Conservation (phyloP, 345 rosid genomes). For the Alliaria petiolata region DNA sequence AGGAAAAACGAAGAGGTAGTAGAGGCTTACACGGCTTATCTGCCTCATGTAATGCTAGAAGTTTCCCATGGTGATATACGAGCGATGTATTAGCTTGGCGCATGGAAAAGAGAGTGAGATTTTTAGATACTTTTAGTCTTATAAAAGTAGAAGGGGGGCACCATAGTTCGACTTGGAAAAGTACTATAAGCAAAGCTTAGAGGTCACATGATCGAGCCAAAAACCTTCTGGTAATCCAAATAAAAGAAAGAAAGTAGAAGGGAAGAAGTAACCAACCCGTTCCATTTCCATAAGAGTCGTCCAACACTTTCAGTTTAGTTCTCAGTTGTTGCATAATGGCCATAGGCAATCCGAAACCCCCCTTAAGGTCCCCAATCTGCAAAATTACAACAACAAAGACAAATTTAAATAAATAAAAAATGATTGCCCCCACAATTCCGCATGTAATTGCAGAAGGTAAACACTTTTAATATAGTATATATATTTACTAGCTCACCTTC, state of each 20-base stretch:
- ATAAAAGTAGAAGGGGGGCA: background rate
- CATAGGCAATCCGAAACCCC: constrained; percentile 78
- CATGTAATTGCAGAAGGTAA: background rate
- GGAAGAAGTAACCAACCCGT: constrained; percentile 47
- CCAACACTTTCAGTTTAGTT: constrained; percentile 65
- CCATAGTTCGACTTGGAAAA: too few relatives aligned
- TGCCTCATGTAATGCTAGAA: constrained; percentile 75
- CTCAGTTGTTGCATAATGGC: constrained; percentile 60
- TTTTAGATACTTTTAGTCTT: too few relatives aligned
- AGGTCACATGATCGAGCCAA: too few relatives aligned
- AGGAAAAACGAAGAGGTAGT: constrained; percentile 8
- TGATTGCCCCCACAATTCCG: background rate
- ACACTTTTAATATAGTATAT: background rate
- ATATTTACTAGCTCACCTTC: constrained; percentile 55
- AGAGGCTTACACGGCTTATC: constrained; percentile 88
- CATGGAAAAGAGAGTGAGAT: constrained; percentile 9
- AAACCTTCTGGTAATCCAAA: too few relatives aligned
- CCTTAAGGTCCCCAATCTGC: constrained; percentile 89
- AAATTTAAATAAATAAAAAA: too few relatives aligned
- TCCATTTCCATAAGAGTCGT: constrained; percentile 71
- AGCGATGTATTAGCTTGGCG: constrained; percentile 86
- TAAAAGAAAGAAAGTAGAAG: constrained; percentile 3
- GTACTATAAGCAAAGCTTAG: too few relatives aligned
- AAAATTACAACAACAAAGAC: background rate
- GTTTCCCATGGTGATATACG: constrained; percentile 84